Evolutionary conservation across 2,329 filamentous ascomycete species (phyloP).

Genomic region (Arthrobotrys musiformis): DNA sequence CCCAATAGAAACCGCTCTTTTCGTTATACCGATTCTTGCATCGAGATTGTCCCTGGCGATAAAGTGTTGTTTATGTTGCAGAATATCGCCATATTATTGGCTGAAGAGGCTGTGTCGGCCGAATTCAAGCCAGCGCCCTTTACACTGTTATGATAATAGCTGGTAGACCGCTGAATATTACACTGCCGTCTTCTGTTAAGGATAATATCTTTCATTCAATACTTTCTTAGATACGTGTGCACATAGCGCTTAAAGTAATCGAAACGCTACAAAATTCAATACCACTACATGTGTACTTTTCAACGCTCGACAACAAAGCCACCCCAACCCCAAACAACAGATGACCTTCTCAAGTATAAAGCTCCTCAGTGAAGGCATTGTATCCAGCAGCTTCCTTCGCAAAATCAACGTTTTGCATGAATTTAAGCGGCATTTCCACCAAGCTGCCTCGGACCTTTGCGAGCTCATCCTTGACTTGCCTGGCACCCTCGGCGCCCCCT

Average conservation of each 20-base stretch:
- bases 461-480: conserved; percentile 77
- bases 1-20: no score
- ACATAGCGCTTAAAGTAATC: background rate
- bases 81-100: background rate
- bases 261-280: background rate
- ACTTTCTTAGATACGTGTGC: background rate
- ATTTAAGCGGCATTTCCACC: conserved; percentile 91
- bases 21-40: no score
- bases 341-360: conserved; percentile 70
- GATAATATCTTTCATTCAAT: background rate
- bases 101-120: background rate
- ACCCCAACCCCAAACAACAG: background rate
- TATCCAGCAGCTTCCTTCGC: conserved; percentile 77
- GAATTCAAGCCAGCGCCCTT: no score
- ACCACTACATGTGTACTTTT: background rate
- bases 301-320: background rate
- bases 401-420: conserved; percentile 85
- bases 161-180: no score
- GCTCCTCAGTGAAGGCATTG: conserved; percentile 76
- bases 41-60: no score
- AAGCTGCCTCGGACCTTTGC: conserved; percentile 74
- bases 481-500: conserved; percentile 71
- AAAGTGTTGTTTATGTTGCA: background rate
- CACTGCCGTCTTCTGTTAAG: background rate
- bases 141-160: no score